Evolutionary conservation across 192 early-diverging fungal species (phyloP), one percentile per base, ranked within the genome.

Genomic region (Borealophlyctis nickersoniae): DNA sequence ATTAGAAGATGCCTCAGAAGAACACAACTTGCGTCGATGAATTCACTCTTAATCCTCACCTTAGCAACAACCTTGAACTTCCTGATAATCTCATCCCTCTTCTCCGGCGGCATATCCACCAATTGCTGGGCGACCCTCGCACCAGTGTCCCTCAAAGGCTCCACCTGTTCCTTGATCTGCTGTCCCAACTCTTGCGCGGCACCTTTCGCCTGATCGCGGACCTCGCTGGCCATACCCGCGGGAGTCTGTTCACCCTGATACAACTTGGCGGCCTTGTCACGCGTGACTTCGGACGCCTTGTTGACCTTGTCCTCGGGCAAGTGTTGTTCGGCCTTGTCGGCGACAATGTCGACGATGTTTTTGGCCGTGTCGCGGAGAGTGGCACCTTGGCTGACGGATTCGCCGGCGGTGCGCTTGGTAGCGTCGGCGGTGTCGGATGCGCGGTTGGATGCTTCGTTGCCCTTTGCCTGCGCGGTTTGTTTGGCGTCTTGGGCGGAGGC

Each of bases 11-110:
- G 39, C 39, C 7, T 39, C n/a, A n/a, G n/a, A n/a, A n/a, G n/a
- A n/a, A n/a, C n/a, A n/a, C n/a, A n/a, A n/a, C n/a, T n/a, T n/a
- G n/a, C n/a, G n/a, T n/a, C n/a, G n/a, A n/a, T n/a, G n/a, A n/a
- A n/a, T n/a, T n/a, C n/a, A n/a, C n/a, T n/a, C n/a, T n/a, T n/a
- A n/a, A n/a, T n/a, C n/a, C n/a, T n/a, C n/a, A 67, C 53, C 23
- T 70, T 31, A 33, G 73, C 62, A 24, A 74, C 60, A 22, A 58
- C 63, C 60, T 81, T 76, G 32, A 81, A 36, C n/a, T 70, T 48
- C 7, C 39, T 35, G 22, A 77, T 39, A 24, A 80, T 60, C 4
- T 61, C 64, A 19, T 65, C 52, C 14, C 62, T 60, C 61, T 80
- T 52, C 49, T 80, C 74, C 14, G 52, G 39, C 4, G 68, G 62